Evolutionary conservation across 164 flowering plant genomes (phyloP), one percentile per base, ranked within the genome.

Genomic region (Vitis rotundifolia): DNA sequence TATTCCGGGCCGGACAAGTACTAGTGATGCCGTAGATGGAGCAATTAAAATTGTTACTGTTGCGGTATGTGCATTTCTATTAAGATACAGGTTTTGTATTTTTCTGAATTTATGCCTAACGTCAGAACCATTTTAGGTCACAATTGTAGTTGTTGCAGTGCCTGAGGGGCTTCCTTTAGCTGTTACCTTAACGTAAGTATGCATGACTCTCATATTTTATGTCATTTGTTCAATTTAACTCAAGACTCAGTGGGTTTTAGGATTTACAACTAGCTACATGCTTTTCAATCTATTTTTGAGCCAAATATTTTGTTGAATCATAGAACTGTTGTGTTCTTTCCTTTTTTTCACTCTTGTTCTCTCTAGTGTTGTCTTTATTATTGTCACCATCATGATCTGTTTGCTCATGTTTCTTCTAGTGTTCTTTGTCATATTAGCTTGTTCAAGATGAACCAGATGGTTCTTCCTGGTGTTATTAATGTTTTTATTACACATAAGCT

Each of bases 121-220:
- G 22, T 11, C 22, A 13, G 26, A 69, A 47, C 19, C 15, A 3
- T 72, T 80, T 57, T 69, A 92, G 99, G 99, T 96, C 51, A 93
- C 97, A 11, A 96, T 96, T 76, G 97, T 96, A 18, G 98, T 96
- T 56, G 98, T 96, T 82, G 99, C 99, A 1, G 99, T 96, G 71
- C 99, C 99, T 64, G 99, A 96, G 82, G 99, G 97, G 22, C 98
- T 96, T 75, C 99, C 99, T 9, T 75, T 96, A 75, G 99, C 99
- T 68, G 98, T 96, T 70, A 93, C 99, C n/a, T 78, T 96, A 56
- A 96, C 97, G 99, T 96, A 85, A 77, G 98, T 83, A 9, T 70
- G 37, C 67, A 0, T 59, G 16, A 11, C 14, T 62, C 16, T n/a
- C 14, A 44, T 52, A 62, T 37, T 15, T 56, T 28, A 2, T 53